Evolutionary conservation across 306 rosid genomes (phyloP).

Genomic region (Dalbergia cultrata): DNA sequence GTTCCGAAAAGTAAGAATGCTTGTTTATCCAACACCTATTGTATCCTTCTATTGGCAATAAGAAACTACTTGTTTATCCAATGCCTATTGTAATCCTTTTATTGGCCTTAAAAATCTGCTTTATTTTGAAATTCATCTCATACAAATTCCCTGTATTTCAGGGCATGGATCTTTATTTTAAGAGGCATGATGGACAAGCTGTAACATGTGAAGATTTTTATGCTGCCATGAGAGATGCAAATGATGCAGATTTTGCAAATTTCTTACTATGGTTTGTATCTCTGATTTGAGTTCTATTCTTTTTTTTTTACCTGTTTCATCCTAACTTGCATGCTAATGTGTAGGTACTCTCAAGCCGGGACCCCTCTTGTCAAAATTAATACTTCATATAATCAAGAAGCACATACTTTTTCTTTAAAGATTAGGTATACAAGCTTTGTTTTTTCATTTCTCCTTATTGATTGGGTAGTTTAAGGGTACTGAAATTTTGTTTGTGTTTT

Average conservation of each 20-base stretch:
- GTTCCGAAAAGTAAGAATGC: slow-evolving; percentile 79
- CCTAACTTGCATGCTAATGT: slow-evolving; percentile 39
- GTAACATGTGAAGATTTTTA: slow-evolving; percentile 98
- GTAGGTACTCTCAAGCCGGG: slow-evolving; percentile 99
- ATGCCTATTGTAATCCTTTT: slow-evolving; percentile 25
- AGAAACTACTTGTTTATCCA: slow-evolving; percentile 28
- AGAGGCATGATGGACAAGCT: slow-evolving; percentile 98
- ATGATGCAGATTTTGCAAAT: slow-evolving; percentile 91
- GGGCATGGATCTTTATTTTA: slow-evolving; percentile 99
- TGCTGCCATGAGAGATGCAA: slow-evolving; percentile 98
- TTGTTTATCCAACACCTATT: slow-evolving; percentile 37
- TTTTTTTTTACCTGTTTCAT: slow-evolving; percentile 24
- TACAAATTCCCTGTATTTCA: slow-evolving; percentile 48
- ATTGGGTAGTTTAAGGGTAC: slow-evolving; percentile 33
- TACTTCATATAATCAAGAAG: slow-evolving; percentile 81
- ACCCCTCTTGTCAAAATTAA: slow-evolving; percentile 83
- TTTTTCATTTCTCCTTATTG: slow-evolving; percentile 29
- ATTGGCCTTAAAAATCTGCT: slow-evolving; percentile 31
- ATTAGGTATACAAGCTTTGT: slow-evolving; percentile 64
- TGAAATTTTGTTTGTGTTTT: neutral
- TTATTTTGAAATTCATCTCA: slow-evolving; percentile 32
- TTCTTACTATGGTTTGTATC: slow-evolving; percentile 75
- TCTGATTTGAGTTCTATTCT: slow-evolving; percentile 21
- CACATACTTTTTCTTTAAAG: slow-evolving; percentile 76
- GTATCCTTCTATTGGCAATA: slow-evolving; percentile 29